A percentile compares a stretch with the other conserved stretches of the same genome.
These are phyloP conservation scores for Mayamaea pseudoterrestris DNA, from an alignment of 108 stramenopile species.

Conservation along the genomic window DNA sequence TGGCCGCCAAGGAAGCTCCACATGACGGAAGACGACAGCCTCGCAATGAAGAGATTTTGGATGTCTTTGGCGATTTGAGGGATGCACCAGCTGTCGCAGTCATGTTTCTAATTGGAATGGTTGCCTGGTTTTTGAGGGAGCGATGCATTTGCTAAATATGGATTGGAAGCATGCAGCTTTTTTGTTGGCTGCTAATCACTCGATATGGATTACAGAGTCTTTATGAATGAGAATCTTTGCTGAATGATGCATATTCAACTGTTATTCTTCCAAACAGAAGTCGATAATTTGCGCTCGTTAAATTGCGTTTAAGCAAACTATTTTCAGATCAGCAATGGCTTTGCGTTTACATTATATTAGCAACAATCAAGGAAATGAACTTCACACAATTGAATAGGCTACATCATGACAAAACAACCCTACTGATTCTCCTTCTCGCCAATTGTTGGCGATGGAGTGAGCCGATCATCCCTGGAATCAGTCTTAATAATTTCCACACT, in stretches of 20 bases:
- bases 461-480: background rate
- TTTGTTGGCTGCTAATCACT: background rate
- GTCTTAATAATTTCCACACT: conserved; percentile 5
- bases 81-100: conserved; percentile 65
- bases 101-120: conserved; percentile 74
- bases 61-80: conserved; percentile 57
- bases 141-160: conserved; percentile 57
- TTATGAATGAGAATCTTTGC: background rate
- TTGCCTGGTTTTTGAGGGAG: conserved; percentile 65
- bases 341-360: background rate
- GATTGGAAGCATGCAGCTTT: background rate
- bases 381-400: too few relatives aligned
- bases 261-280: background rate
- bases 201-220: background rate
- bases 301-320: background rate
- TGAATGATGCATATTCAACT: background rate
- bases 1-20: conserved; percentile 37
- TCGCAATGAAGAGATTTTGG: conserved; percentile 41
- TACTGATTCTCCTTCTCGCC: background rate
- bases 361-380: background rate
- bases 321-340: background rate
- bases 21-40: conserved; percentile 14
- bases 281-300: background rate
- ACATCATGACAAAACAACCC: background rate
- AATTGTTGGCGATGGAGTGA: background rate